These are phyloP conservation scores for Hirsutella minnesotensis DNA, from an alignment of 2,329 filamentous ascomycete genomes.

Conservation along the genomic window DNA sequence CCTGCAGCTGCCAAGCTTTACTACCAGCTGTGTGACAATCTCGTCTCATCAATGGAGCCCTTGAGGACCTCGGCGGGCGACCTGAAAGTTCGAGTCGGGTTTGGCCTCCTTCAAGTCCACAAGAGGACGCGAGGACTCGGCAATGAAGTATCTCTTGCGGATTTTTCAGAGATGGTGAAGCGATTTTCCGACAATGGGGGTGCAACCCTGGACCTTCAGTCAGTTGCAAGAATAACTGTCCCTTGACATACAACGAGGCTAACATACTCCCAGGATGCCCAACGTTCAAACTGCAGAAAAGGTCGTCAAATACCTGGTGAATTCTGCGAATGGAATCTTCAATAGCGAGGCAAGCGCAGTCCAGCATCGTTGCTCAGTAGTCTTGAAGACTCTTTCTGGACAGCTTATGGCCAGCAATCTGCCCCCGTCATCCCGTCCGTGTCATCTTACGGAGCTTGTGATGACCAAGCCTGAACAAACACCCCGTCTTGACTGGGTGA, in stretches of 20 bases:
- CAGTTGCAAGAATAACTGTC: conserved; percentile 1
- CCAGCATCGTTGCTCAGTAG: conserved; percentile 9
- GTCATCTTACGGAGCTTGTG: conserved; percentile 12
- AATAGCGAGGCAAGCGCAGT: conserved; percentile 3
- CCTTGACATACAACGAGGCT: not conserved
- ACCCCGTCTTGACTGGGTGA: conserved; percentile 18
- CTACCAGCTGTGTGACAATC: conserved; percentile 8
- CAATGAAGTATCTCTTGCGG: conserved; percentile 11
- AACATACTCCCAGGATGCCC: conserved; percentile 4
- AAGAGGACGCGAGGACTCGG: conserved; percentile 13
- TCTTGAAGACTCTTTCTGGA: conserved; percentile 7
- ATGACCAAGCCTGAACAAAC: conserved; percentile 10
- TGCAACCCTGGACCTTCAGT: conserved; percentile 16
- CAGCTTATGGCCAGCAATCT: conserved; percentile 11
- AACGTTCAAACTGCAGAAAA: conserved; percentile 2
- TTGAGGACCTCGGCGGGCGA: conserved; percentile 13
- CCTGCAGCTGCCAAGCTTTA: conserved; percentile 4
- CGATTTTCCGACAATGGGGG: conserved; percentile 18
- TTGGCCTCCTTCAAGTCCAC: conserved; percentile 17
- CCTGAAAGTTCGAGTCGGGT: conserved; percentile 19
- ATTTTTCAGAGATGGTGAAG: conserved; percentile 14
- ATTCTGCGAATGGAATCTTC: conserved; percentile 6
- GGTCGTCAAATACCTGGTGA: conserved; percentile 4
- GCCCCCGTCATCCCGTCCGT: conserved; percentile 2
- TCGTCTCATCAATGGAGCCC: conserved; percentile 11